These are phyloP conservation scores for Talaromyces borbonicus DNA, from an alignment of 495 filamentous ascomycete species.

Conservation along the genomic window DNA sequence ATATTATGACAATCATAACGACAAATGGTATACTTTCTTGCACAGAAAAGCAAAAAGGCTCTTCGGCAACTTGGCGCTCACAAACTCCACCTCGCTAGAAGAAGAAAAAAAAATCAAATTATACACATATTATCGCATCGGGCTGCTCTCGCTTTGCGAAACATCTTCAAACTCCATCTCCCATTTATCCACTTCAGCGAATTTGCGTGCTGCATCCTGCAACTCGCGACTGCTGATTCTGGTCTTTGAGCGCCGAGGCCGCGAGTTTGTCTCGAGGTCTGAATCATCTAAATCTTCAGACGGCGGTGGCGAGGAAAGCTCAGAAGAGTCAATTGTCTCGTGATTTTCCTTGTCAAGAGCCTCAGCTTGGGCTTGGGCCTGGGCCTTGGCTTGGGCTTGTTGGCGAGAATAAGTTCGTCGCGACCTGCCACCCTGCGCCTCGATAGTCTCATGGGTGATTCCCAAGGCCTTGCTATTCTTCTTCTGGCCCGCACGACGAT, in stretches of 20 bases:
- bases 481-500: background rate
- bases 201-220: constrained; percentile 39
- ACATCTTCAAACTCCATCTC: constrained; percentile 65
- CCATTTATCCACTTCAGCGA: constrained; percentile 61
- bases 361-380: no score
- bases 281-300: constrained; percentile 23
- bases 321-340: constrained; percentile 22
- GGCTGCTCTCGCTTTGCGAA: constrained; percentile 17
- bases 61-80: background rate
- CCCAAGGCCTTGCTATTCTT: background rate
- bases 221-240: constrained; percentile 27
- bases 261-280: constrained; percentile 10
- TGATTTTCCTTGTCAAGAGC: constrained; percentile 31
- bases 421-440: constrained; percentile 5
- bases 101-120: no score
- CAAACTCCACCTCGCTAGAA: background rate
- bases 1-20: no score
- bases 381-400: constrained; percentile 6
- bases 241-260: constrained; percentile 9
- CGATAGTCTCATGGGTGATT: background rate
- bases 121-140: constrained; percentile 8
- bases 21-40: no score
- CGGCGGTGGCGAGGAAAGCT: constrained; percentile 29
- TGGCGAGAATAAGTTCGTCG: constrained; percentile 8
- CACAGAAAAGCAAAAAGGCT: background rate